These are phyloP conservation scores for Rhipidocladum racemiflorum DNA, from an alignment of 176 grass and related monocot species.

Conservation along the genomic window DNA sequence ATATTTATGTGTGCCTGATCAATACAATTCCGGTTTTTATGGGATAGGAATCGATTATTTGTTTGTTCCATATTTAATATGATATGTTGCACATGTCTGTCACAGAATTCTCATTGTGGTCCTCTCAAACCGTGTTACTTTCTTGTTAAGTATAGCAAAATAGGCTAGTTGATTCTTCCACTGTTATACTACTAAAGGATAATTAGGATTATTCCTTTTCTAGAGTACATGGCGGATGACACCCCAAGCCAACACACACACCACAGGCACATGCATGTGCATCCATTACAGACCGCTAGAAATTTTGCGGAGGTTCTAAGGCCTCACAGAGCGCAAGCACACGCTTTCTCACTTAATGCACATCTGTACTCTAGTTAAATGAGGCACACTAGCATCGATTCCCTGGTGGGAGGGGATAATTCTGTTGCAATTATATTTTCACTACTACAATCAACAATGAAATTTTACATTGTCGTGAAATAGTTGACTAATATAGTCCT, in stretches of 20 bases:
- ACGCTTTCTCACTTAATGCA: not conserved
- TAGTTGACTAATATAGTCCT: not conserved
- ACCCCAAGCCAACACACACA: not conserved
- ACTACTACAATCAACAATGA: not conserved
- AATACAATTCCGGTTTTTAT: not conserved
- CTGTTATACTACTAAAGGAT: constrained; percentile 10
- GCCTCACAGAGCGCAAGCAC: not conserved
- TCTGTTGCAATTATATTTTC: not conserved
- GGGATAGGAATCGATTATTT: constrained; percentile 11
- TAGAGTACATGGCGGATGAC: not conserved
- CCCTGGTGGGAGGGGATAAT: not conserved
- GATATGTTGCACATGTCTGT: not conserved
- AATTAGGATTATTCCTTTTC: not conserved
- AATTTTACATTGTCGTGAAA: not conserved
- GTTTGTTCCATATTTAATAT: not conserved
- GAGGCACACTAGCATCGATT: not conserved
- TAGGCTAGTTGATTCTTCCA: constrained; percentile 26
- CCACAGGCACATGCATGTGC: not conserved
- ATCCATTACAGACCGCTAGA: not conserved
- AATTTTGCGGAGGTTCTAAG: not conserved
- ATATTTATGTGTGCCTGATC: not conserved
- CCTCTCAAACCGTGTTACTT: not conserved
- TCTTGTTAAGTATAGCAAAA: not conserved
- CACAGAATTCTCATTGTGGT: not conserved
- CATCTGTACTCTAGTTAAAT: not conserved